phyloP scores from a whole-genome alignment of 805 yeast genomes.

The Pichia californica region DNA sequence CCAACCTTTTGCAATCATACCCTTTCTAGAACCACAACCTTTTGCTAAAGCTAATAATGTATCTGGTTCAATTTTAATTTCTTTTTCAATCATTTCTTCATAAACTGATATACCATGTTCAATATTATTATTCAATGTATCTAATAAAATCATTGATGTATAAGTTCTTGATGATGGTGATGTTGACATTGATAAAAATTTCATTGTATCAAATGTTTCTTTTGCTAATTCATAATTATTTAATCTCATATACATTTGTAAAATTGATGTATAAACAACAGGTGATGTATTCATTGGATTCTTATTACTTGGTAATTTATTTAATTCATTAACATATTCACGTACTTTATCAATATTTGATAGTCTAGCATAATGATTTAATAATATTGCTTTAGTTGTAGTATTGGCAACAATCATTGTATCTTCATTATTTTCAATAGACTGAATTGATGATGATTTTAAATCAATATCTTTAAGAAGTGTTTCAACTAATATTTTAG shows the following conservation, averaged over 20 bases:
- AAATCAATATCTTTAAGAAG: constrained; percentile 25
- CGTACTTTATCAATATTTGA: constrained; percentile 35
- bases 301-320: constrained; percentile 7
- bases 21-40: constrained; percentile 54
- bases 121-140: constrained; percentile 54
- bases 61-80: constrained; percentile 32
- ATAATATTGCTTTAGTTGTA: constrained; percentile 38
- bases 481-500: constrained; percentile 28
- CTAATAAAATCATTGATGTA: constrained; percentile 62
- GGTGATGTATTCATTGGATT: constrained; percentile 17
- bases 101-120: constrained; percentile 73
- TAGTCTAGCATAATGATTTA: constrained; percentile 38
- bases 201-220: constrained; percentile 77
- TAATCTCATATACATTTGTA: constrained; percentile 54
- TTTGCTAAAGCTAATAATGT: constrained; percentile 54
- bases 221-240: constrained; percentile 54
- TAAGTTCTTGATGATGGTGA: constrained; percentile 67
- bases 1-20: constrained; percentile 63
- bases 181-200: constrained; percentile 59
- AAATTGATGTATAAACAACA: constrained; percentile 46
- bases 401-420: constrained; percentile 28
- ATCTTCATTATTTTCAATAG: background rate
- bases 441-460: background rate
- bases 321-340: constrained; percentile 30
- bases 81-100: constrained; percentile 50